Evolutionary conservation across 106 monocot genomes (phyloP), one percentile per base, ranked within the genome.

Genomic region (Ottelia alismoides): DNA sequence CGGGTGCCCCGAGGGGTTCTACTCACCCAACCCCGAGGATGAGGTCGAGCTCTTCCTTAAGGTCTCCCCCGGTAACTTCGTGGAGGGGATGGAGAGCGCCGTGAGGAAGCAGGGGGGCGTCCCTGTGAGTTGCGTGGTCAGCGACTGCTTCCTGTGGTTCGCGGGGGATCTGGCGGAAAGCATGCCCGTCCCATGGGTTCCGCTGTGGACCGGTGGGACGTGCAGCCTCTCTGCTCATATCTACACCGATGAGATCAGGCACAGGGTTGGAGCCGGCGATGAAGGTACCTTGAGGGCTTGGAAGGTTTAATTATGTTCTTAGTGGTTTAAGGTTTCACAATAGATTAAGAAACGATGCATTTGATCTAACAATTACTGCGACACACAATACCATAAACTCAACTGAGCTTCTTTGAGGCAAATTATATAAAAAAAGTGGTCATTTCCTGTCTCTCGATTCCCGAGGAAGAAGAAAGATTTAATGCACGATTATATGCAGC

Each of bases 121-220:
- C 48, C 11, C 16, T 30, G 43, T 63, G 35, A 71, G 52, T 22
- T 78, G 76, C 50, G 26, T 88, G 26, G 57, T 88, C 16, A 72
- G 67, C 22, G 88, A 88, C 28, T 52, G 66, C 19, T 88, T 83
- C 55, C 17, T 88, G 17, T 78, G 70, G 78, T 48, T 68, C 49
- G 62, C 72, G 3, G 72, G 52, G 1, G 57, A 72, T 0, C 50
- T 71, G 73, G 88, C 76, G 25, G 77, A 52, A 40, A 81, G 74
- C 64, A 30, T 74, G 59, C 65, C 25, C 3, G 66, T 65, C 22
- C 59, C 69, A 20, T 88, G 88, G 88, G 62, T 78, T 7, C 20
- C 82, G 23, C 17, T 81, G 0, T 71, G 58, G 69, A 56, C 72
- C 0, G 68, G 62, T 12, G 65, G 55, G 4, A 12, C 43, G 21